Evolutionary conservation across 2,329 filamentous ascomycete species (phyloP), one percentile per base, ranked within the genome.

Genomic region (Sordariomycetes sp.): DNA sequence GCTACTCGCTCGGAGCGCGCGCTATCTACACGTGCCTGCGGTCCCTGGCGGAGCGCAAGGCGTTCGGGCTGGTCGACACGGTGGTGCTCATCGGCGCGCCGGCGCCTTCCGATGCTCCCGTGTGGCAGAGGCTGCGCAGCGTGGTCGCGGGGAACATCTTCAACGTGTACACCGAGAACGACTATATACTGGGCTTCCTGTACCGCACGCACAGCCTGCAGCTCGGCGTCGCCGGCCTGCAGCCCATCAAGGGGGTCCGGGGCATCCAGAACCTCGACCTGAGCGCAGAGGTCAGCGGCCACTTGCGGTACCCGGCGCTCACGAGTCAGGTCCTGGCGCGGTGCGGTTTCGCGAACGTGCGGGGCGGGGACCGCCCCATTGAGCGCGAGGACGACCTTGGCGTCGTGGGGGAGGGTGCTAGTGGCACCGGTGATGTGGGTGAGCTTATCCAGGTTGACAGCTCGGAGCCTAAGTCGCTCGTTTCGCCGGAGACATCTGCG

Each of bases 121-220:
- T 90, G 62, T 96, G 91, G 91, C 79, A 85, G 52, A 76, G 81
- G 42, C 82, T 95, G 62, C 82, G 89, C 34, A 82, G 81, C 52
- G 89, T 92, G 0, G 90, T 95, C 0, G 82, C 85, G 1, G 90
- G 91, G 2, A 81, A 87, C 58, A 77, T 96, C 8, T 86, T 95
- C 63, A 96, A 96, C 63, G 89, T 92, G 10, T 96, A 86, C 70
- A 92, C 89, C 1, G 83, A 86, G 56, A 91, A 94, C 60, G 91
- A 96, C 69, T 88, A 89, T 65, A 84, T 96, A 35, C 81, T 96
- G 1, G 90, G 84, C 1, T 92, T 96, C 66, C 74, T 96, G 20
- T 96, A 96, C 68, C 84, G 91, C 52, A 86, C 89, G 2, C 90
- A 87, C 48, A 90, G 85, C 59, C 80, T 95, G 32, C 86, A 94